phyloP scores from a whole-genome alignment of 495 filamentous ascomycete species.

The Apiosordaria backusii region DNA sequence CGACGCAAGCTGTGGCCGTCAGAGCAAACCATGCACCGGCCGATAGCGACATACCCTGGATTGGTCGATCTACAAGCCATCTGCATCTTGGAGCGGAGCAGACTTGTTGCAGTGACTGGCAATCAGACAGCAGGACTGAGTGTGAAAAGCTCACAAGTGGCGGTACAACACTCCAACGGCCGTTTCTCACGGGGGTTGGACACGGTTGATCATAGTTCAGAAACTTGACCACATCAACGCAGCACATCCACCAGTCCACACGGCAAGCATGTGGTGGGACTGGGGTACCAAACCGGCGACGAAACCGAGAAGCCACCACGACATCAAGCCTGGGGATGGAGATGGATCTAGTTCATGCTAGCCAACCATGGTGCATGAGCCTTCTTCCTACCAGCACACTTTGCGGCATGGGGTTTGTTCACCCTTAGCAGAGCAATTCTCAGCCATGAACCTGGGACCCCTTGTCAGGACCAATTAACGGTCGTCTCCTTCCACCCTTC shows the following conservation, averaged over 20 bases:
- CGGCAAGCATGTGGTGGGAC: neutral
- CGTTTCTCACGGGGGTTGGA: no score
- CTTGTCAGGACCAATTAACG: neutral
- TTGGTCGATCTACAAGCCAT: neutral
- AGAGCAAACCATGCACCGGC: neutral
- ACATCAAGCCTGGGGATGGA: neutral
- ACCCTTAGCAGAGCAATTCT: no score
- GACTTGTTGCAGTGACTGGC: neutral
- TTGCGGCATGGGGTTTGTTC: neutral
- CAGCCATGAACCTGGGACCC: neutral
- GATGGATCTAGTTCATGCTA: neutral
- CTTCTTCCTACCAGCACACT: neutral
- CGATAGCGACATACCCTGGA: neutral
- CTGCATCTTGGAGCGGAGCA: no score
- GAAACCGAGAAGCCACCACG: slow-evolving; percentile 5
- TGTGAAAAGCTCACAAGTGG: neutral
- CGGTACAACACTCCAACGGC: neutral
- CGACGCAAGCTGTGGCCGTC: neutral
- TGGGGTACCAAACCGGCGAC: slow-evolving; percentile 2
- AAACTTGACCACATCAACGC: neutral
- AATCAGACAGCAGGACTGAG: neutral
- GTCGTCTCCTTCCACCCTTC: neutral
- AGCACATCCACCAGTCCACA: neutral
- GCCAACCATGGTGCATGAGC: no score
- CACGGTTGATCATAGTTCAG: no score